Evolutionary conservation across 2,329 filamentous ascomycete species (phyloP), one percentile per base, ranked within the genome.

Genomic region (Blastomyces percursus): DNA sequence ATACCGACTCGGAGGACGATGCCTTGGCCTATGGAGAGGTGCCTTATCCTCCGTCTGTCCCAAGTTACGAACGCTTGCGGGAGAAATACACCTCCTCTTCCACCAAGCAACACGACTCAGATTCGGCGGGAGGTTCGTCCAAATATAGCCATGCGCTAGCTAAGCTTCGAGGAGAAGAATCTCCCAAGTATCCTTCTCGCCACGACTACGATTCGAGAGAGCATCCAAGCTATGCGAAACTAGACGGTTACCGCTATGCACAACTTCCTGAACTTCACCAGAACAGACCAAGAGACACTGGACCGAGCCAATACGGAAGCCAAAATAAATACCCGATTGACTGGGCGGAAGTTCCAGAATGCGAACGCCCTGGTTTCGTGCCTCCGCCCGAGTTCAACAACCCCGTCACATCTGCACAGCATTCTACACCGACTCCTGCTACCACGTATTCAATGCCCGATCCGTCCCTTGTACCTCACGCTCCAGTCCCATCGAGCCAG

Each of bases 351-450:
- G 68, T 77, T 12, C 75, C 75, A 2, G 74, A 75, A 60, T 74
- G 74, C 59, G 74, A 76, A 66, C 72, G 72, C 30, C 75, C 76
- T 16, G 75, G 74, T 1, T 78, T 74, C 63, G 71, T 77, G n/a
- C 75, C 76, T 40, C 75, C 75, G 14, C 67, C 69, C 8, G 38
- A 60, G 9, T 51, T 60, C 21, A 48, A 40, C 8, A 52, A 50
- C 32, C 60, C 24, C 8, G 19, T 30, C 24, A 27, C 59, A 54
- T 7, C 30, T 51, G 21, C 35, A 30, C 38, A 57, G 16, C 27
- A 21, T 30, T 16, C 55, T 27, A 44, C 24, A 38, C 35, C 50
- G 38, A 40, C 44, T 42, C 32, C 65, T 65, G 30, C 56, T 14
- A 21, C 21, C 4, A 51, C 19, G 4, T 62, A 62, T 60, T 32